A percentile compares a stretch with the other conserved stretches of the same genome.
These are phyloP conservation scores for Cercophora sp. DNA, from an alignment of 495 filamentous ascomycete species.

Conservation along the genomic window DNA sequence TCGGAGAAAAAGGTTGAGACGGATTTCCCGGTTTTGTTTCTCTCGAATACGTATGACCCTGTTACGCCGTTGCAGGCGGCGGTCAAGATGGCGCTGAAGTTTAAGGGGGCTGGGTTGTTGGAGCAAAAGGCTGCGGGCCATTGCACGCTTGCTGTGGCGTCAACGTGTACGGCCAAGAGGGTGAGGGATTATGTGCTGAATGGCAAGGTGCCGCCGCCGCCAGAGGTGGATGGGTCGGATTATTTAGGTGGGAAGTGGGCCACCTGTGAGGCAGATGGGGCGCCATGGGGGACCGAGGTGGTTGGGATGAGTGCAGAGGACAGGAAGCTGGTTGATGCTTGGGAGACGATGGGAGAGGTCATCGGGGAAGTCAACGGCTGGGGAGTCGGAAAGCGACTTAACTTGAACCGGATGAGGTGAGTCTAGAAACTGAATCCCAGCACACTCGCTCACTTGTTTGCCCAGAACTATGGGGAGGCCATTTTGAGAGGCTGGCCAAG, in stretches of 20 bases:
- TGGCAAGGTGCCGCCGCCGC: constrained; percentile 39
- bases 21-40: constrained; percentile 55
- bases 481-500: no score
- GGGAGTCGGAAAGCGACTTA: background rate
- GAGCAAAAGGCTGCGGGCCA: constrained; percentile 45
- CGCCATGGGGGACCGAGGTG: constrained; percentile 26
- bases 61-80: constrained; percentile 53
- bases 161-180: constrained; percentile 35
- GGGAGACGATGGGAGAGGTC: background rate
- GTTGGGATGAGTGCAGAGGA: background rate
- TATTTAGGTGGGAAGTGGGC: constrained; percentile 34
- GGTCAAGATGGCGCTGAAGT: constrained; percentile 48
- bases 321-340: background rate
- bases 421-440: no score
- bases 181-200: constrained; percentile 36
- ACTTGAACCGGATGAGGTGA: background rate
- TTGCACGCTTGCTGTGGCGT: constrained; percentile 36
- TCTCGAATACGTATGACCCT: constrained; percentile 57
- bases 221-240: constrained; percentile 23
- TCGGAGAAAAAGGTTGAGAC: constrained; percentile 36
- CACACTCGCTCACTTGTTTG: no score
- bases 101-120: constrained; percentile 42
- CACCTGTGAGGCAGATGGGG: constrained; percentile 35
- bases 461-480: no score
- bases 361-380: background rate